Evolutionary conservation across 306 rosid genomes (phyloP).

Genomic region (Cotoneaster glaucophyllus): DNA sequence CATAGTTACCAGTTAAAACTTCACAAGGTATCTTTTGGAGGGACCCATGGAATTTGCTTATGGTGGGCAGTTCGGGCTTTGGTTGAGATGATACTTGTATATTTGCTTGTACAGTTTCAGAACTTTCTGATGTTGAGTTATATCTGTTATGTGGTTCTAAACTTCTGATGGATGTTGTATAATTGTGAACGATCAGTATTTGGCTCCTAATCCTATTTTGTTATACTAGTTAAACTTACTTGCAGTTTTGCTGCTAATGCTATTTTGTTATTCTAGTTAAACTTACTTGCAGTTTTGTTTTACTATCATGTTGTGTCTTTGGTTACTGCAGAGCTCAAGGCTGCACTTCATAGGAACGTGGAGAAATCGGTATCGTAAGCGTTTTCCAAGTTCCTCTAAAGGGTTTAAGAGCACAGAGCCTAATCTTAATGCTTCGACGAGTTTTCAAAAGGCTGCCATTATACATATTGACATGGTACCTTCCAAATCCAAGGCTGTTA

Average conservation of each 20-base stretch:
- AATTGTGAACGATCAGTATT: not conserved
- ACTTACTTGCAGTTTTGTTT: not conserved
- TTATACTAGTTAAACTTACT: not conserved
- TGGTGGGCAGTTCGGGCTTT: not conserved
- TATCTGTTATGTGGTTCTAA: not conserved
- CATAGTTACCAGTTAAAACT: not conserved
- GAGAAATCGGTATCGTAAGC: constrained; percentile 85
- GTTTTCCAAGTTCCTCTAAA: constrained; percentile 42
- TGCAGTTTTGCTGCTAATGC: not conserved
- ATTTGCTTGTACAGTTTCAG: not conserved
- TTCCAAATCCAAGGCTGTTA: constrained; percentile 10
- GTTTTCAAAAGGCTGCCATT: constrained; percentile 28
- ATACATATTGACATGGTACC: constrained; percentile 89
- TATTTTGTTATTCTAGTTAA: not conserved
- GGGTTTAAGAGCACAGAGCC: constrained; percentile 32
- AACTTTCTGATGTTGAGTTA: not conserved
- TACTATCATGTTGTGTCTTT: constrained; percentile 8
- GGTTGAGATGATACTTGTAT: not conserved
- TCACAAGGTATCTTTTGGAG: not conserved
- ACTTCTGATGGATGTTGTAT: not conserved
- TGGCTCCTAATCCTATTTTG: not conserved
- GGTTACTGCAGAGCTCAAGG: constrained; percentile 67
- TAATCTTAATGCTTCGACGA: constrained; percentile 23
- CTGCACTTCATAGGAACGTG: constrained; percentile 94
- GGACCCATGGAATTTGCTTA: not conserved